Base-by-base conservation (phyloP, 2,329 filamentous ascomycete genomes). In the Pseudogymnoascus sp. region DNA sequence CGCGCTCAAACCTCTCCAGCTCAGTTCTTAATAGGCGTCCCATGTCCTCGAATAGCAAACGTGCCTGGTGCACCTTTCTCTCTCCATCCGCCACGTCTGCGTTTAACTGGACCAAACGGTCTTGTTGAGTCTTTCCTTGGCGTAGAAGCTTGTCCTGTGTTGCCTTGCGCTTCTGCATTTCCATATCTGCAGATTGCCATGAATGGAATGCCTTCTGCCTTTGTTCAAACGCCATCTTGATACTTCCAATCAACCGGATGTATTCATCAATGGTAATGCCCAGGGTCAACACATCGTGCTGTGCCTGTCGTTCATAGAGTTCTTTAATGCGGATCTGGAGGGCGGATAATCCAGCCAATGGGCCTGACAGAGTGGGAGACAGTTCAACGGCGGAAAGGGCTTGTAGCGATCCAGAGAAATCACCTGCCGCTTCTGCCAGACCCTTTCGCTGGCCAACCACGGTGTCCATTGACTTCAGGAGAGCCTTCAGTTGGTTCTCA, bases 241-340 rank as follows among this genome's bases (percentile, higher is more conserved):
- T 90, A 61, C 90, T 95, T 33, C 92, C 91, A 68, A 99, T 97
- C 43, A 99, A 77, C 4, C 94, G 90, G 68, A 99, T 95, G 75
- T 99, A 99, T 76, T 99, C 94, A 66, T 99, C 94, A 65, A 99
- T 92, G 43, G 96, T 96, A 70, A 97, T 97, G 37, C 94, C 94
- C 66, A 99, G 86, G 0, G 94, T 99, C 59, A 99, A 81, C 33
- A 97, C 88, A 71, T 99, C 94, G 74, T 99, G 94, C 76, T 97
- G 92, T 9, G 94, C 94, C 75, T 99, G 94, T 20, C 94, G 89
- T 68, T 97, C 92, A 72, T 99, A 97, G 1, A 99, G 85, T 70
- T 99, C 94, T 63, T 89, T 86, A 67, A 99, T 96, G 37, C 93
- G 92, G 63, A 96, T 81, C 74, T 99, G 94, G 2, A 99, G 82